A percentile compares a stretch with the other conserved stretches of the same genome.
Evolutionary conservation across 1,284 basidiomycete species (phyloP).

Genomic region (Pseudozyma sp.): DNA sequence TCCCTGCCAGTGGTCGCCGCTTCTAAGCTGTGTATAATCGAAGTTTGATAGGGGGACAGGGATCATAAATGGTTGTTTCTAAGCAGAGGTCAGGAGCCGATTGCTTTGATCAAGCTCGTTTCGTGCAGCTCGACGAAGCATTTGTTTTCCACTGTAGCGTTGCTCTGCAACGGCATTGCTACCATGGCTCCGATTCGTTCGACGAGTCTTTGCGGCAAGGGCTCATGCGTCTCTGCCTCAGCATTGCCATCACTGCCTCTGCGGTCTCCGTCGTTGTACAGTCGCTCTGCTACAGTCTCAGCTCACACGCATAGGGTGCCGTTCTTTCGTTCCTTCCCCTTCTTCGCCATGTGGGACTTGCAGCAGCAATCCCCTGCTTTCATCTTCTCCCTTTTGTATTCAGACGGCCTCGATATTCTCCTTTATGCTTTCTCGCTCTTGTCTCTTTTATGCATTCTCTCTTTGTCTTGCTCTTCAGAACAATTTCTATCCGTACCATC

Average conservation of each 20-base stretch:
- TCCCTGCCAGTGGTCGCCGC: constrained; percentile 34
- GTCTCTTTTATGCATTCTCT: constrained; percentile 11
- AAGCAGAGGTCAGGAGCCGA: too few relatives aligned
- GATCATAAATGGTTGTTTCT: too few relatives aligned
- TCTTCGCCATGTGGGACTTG: background rate
- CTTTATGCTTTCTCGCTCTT: constrained; percentile 5
- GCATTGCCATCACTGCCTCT: too few relatives aligned
- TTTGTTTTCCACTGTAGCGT: too few relatives aligned
- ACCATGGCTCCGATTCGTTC: too few relatives aligned
- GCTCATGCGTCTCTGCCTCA: too few relatives aligned
- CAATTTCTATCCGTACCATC: constrained; percentile 23
- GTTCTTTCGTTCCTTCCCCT: background rate
- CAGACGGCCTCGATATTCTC: constrained; percentile 6
- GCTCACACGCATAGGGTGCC: too few relatives aligned
- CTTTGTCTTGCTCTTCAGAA: constrained; percentile 17
- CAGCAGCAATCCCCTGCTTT: background rate
- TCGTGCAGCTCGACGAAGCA: too few relatives aligned
- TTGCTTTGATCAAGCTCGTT: too few relatives aligned
- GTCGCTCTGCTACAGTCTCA: background rate
- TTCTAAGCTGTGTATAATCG: constrained; percentile 16
- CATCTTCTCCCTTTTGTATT: constrained; percentile 13
- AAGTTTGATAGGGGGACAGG: background rate
- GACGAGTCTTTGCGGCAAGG: background rate
- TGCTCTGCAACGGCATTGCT: too few relatives aligned
- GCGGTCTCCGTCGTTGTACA: background rate